Percentiles rank a stretch among this genome's conserved stretches.
Evolutionary conservation across 2,329 filamentous ascomycete species (phyloP).

Genomic region (Paecilomyces niveus): DNA sequence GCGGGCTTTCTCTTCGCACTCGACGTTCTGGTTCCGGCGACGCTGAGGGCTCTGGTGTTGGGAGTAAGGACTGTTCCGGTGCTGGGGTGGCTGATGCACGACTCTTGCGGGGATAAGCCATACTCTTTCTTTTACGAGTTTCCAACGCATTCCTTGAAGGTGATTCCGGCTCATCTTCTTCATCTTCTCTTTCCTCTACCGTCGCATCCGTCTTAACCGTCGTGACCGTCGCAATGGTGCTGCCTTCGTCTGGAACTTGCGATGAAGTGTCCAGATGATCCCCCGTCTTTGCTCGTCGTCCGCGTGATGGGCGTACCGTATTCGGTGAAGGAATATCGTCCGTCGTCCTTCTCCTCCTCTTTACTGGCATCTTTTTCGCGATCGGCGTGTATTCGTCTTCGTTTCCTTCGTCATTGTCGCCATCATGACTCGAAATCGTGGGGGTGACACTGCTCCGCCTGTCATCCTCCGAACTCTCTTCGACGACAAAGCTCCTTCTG

Average conservation of each 20-base stretch:
- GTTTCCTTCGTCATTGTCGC: conserved; percentile 54
- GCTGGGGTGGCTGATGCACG: conserved; percentile 35
- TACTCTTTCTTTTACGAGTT: conserved; percentile 64
- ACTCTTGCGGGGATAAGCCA: conserved; percentile 32
- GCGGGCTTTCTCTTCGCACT: conserved; percentile 35
- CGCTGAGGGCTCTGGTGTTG: conserved; percentile 46
- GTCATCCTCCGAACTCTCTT: conserved; percentile 71
- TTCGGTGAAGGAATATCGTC: conserved; percentile 42
- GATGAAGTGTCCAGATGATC: conserved; percentile 55
- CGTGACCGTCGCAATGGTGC: conserved; percentile 23
- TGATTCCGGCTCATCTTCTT: conserved; percentile 43
- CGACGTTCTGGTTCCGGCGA: conserved; percentile 50
- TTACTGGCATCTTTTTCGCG: conserved; percentile 50
- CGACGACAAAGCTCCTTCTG: conserved; percentile 66
- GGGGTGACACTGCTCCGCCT: conserved; percentile 45
- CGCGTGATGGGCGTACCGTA: conserved; percentile 21
- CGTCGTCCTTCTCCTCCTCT: conserved; percentile 49
- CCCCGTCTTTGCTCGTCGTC: conserved; percentile 40
- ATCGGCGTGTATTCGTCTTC: conserved; percentile 78
- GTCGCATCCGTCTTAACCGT: not conserved
- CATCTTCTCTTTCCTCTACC: not conserved
- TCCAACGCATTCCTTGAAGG: conserved; percentile 48
- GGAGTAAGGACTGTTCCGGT: conserved; percentile 34
- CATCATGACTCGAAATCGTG: conserved; percentile 35
- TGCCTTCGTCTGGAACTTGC: conserved; percentile 19